Base-by-base conservation (phyloP, 805 yeast genomes). In the Nakazawaea laoshanensis region DNA sequence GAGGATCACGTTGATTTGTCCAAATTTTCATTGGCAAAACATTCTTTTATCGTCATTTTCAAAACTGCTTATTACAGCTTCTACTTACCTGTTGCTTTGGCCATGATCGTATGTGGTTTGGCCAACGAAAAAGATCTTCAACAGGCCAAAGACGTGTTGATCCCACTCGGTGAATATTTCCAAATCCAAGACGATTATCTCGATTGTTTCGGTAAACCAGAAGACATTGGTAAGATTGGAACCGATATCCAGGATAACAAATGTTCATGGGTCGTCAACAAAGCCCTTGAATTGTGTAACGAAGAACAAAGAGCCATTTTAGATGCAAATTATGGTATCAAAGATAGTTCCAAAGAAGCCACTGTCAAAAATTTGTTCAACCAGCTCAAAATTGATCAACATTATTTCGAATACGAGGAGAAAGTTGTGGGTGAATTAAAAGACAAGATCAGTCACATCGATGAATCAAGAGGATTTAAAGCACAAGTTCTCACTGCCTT, bases 211-310 rank as follows among this genome's bases (percentile, higher is more conserved):
- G 99, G 98, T 44, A 86, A 89, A 48, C 96, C 98, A 27, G 94
- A 84, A 53, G 86, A 89, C 51, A 92, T 88, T 52, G 99, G 99
- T 42, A 92, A 92, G 69, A 86, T 92, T 47, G 99, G 99, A 46
- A 92, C 98, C 39, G 99, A 92, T 57, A 92, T 92, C 53, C 83
- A 83, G 64, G 99, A 92, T 62, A 92, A 92, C 74, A 92, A 92
- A 62, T 92, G 99, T 61, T 83, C 96, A 27, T 92, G 99, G 99
- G 77, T 92, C 36, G 73, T 92, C 49, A 92, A 92, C 68, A 83
- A 85, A 47, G 98, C 98, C 6, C 72, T 92, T 48, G 70, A 79
- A 55, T 63, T 77, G 44, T 89, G 74, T 33, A 67, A 73, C 18
- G 74, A 86, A 26, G 92, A 77, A 42, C 96, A 92, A 65, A 81